Conservation (phyloP, 768 basidiomycete genomes). For the Boletus sensibilis region DNA sequence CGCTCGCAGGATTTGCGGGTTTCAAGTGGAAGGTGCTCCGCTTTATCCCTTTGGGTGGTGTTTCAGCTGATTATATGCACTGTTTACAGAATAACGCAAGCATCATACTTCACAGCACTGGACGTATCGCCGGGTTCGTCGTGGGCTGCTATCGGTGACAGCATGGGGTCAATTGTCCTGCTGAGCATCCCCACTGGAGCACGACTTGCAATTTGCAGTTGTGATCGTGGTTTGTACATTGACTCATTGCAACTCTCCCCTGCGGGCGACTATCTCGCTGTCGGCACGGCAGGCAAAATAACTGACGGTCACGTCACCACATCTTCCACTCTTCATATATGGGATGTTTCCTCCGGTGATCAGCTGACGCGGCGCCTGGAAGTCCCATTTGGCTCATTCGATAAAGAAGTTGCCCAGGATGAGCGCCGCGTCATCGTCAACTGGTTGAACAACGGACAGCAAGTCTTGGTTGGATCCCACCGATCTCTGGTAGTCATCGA, state of each 20-base stretch:
- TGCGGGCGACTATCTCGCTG: background rate
- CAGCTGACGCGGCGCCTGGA: background rate
- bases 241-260: background rate
- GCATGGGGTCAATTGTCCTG: background rate
- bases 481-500: background rate
- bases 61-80: background rate
- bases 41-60: too few relatives aligned
- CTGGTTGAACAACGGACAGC: background rate
- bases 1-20: background rate
- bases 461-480: conserved; percentile 2
- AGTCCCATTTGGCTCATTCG: background rate
- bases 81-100: background rate
- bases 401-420: background rate
- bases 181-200: background rate
- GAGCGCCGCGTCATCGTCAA: background rate
- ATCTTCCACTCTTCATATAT: background rate
- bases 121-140: background rate
- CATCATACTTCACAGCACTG: background rate
- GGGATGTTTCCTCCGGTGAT: background rate
- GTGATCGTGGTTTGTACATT: background rate
- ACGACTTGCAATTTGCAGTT: background rate
- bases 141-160: background rate
- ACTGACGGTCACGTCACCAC: background rate
- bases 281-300: background rate
- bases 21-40: background rate